Percentiles rank a stretch among this genome's conserved stretches.
These are phyloP conservation scores for Malus orientalis DNA, from an alignment of 306 rosid species.

Conservation along the genomic window DNA sequence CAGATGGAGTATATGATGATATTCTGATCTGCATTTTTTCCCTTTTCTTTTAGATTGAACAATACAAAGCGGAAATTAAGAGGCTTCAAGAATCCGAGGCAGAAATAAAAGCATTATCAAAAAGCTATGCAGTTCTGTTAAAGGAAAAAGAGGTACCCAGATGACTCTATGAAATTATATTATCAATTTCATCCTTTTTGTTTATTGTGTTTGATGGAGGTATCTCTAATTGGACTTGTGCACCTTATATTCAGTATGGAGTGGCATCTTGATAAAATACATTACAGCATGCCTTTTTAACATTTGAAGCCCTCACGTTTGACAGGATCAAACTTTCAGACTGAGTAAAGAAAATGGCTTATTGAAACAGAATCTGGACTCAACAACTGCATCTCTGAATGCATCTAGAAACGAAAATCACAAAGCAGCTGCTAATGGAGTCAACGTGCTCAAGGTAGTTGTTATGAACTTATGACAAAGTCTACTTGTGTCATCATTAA, in stretches of 20 bases:
- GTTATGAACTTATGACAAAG: not conserved
- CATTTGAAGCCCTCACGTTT: conserved; percentile 19
- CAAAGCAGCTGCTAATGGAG: conserved; percentile 41
- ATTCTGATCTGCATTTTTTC: conserved; percentile 1
- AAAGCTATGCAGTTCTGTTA: conserved; percentile 83
- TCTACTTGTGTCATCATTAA: not conserved
- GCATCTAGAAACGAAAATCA: conserved; percentile 43
- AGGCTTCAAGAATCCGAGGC: conserved; percentile 91
- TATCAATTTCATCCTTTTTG: not conserved
- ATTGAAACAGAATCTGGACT: conserved; percentile 64
- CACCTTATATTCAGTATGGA: not conserved
- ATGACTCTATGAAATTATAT: not conserved
- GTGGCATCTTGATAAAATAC: not conserved
- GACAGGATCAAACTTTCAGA: conserved; percentile 65
- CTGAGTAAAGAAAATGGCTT: conserved; percentile 77
- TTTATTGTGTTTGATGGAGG: conserved; percentile 6
- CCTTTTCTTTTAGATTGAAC: conserved; percentile 53
- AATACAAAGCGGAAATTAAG: conserved; percentile 65
- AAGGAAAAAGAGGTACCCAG: conserved; percentile 76
- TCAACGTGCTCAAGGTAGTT: conserved; percentile 43
- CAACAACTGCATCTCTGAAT: conserved; percentile 39
- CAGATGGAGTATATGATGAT: not conserved
- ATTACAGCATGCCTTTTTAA: conserved; percentile 6
- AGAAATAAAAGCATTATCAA: conserved; percentile 82
- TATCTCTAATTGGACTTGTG: not conserved